A percentile compares a stretch with the other conserved stretches of the same genome.
Evolutionary conservation across 225 moss, liverwort and hornwort genomes (phyloP).

Genomic region (Neckera pumila): DNA sequence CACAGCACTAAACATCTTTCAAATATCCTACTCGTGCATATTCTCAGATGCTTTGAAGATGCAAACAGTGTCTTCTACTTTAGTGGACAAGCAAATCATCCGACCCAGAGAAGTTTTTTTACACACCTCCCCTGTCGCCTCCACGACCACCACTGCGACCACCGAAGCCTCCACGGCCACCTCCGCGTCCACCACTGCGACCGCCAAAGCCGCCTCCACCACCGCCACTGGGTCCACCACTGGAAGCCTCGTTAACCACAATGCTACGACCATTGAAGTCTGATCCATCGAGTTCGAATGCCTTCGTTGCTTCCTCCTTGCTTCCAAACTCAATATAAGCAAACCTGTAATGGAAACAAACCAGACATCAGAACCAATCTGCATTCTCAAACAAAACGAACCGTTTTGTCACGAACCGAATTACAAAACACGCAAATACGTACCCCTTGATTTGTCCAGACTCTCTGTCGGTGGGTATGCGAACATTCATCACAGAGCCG

Average conservation of each 20-base stretch:
- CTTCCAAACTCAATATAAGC: constrained; percentile 64
- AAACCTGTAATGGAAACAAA: constrained; percentile 19
- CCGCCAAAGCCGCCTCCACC: constrained; percentile 26
- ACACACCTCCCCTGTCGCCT: constrained; percentile 33
- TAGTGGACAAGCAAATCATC: not conserved
- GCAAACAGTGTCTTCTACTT: no score
- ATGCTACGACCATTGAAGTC: constrained; percentile 48
- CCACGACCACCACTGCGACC: constrained; percentile 40
- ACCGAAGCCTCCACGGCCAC: constrained; percentile 20
- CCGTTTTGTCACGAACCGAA: not conserved
- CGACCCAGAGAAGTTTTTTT: accelerated
- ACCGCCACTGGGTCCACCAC: constrained; percentile 10
- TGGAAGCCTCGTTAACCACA: constrained; percentile 48
- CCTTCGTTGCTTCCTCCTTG: constrained; percentile 39
- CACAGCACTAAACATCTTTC: not conserved
- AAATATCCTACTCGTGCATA: no score
- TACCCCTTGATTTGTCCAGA: constrained; percentile 71
- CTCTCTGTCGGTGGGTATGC: constrained; percentile 67
- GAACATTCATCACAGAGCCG: constrained; percentile 37
- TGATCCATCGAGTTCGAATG: constrained; percentile 33
- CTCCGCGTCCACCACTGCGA: constrained; percentile 33
- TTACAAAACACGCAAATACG: not conserved
- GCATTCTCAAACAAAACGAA: not conserved
- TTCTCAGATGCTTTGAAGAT: not conserved
- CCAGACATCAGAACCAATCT: not conserved